Evolutionary conservation across 331 rosid genomes (phyloP).

Genomic region (Quercus tomentella): DNA sequence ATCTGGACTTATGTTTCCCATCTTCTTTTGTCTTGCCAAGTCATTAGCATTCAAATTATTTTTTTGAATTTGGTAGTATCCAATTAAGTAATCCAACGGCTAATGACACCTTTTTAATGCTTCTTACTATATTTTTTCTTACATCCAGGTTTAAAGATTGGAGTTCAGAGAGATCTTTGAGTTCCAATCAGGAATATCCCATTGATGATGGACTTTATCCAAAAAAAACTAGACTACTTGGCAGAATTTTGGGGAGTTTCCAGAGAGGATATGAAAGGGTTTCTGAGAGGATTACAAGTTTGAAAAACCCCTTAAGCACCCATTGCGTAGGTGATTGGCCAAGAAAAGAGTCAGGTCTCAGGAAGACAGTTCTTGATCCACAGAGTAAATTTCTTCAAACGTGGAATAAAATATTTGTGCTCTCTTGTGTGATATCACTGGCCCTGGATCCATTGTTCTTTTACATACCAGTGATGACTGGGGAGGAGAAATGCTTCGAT

Average conservation of each 20-base stretch:
- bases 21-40: too few species aligned
- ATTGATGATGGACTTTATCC: slow-evolving; percentile 8
- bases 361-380: slow-evolving; percentile 61
- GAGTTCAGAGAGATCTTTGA: slow-evolving; percentile 46
- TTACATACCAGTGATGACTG: slow-evolving; percentile 51
- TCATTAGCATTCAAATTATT: neutral
- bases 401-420: slow-evolving; percentile 85
- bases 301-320: neutral
- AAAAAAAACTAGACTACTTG: slow-evolving; percentile 27
- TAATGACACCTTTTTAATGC: neutral
- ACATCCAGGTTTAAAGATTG: slow-evolving; percentile 54
- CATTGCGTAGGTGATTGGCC: slow-evolving; percentile 8
- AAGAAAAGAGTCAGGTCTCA: slow-evolving; percentile 17
- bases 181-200: slow-evolving; percentile 29
- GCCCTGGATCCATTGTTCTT: slow-evolving; percentile 83
- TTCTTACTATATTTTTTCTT: neutral
- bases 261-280: too few species aligned
- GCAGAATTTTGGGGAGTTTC: neutral
- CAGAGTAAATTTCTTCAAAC: slow-evolving; percentile 66
- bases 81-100: neutral
- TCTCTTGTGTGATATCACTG: slow-evolving; percentile 69
- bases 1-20: too few species aligned
- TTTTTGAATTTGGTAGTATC: neutral
- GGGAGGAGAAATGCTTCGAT: slow-evolving; percentile 21
- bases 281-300: too few species aligned